Evolutionary conservation across 2,329 filamentous ascomycete genomes (phyloP).

Genomic region (Thelonectria discophora): DNA sequence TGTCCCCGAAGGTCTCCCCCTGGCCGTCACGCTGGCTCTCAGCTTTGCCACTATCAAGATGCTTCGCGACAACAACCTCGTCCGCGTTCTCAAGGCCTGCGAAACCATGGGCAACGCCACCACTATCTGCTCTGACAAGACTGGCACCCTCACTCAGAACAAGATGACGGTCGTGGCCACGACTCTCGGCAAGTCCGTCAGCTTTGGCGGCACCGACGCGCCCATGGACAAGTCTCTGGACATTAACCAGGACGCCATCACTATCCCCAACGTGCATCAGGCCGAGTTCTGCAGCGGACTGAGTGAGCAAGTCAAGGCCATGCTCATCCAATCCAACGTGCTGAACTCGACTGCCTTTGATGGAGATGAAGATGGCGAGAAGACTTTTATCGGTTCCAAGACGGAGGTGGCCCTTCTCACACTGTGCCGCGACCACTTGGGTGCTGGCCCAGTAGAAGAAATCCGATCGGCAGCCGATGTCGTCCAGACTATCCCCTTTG

Average conservation of each 20-base stretch:
- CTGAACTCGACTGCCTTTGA: constrained; percentile 70
- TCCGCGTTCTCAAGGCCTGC: constrained; percentile 72
- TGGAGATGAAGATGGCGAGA: constrained; percentile 55
- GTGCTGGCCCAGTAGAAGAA: constrained; percentile 57
- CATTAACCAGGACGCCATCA: constrained; percentile 32
- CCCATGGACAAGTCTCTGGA: constrained; percentile 36
- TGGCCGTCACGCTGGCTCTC: constrained; percentile 73
- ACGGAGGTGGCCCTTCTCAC: constrained; percentile 64
- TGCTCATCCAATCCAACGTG: constrained; percentile 66
- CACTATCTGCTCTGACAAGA: constrained; percentile 77
- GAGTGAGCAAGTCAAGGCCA: constrained; percentile 57
- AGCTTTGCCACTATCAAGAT: constrained; percentile 76
- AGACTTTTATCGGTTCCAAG: constrained; percentile 63
- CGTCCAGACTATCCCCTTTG: constrained; percentile 62
- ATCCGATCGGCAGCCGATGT: constrained; percentile 57
- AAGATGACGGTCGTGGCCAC: constrained; percentile 80
- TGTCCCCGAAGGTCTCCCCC: constrained; percentile 71
- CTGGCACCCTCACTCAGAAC: constrained; percentile 62
- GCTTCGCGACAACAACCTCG: constrained; percentile 75
- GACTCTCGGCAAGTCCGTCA: constrained; percentile 60
- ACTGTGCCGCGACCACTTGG: constrained; percentile 60
- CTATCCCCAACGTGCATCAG: constrained; percentile 42
- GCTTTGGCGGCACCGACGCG: constrained; percentile 42
- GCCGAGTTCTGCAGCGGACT: constrained; percentile 38
- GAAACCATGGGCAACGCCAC: constrained; percentile 78